Percentiles rank a stretch among this genome's conserved stretches.
Conservation (phyloP, 352 stramenopile genomes). For the Phytophthora constricta region DNA sequence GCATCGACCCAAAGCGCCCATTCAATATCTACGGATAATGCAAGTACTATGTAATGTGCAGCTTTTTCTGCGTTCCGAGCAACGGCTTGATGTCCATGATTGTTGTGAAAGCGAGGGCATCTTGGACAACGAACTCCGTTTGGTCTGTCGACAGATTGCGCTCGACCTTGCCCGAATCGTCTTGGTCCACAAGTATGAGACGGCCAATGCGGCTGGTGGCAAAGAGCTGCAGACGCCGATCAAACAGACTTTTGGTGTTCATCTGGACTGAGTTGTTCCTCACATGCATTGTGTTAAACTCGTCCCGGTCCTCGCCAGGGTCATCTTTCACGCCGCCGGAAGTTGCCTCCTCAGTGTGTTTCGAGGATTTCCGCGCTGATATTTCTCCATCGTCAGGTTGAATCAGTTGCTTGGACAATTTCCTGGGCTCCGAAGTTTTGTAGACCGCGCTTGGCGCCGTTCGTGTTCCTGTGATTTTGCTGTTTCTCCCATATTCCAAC, state of each 20-base stretch:
- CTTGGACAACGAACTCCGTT: constrained; percentile 33
- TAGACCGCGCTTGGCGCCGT: background rate
- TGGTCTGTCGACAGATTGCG: constrained; percentile 8
- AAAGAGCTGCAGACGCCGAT: constrained; percentile 27
- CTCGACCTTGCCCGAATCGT: constrained; percentile 25
- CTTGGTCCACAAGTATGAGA: constrained; percentile 34
- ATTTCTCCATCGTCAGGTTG: background rate
- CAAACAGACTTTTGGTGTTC: constrained; percentile 36
- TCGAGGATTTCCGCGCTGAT: background rate
- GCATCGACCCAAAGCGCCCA: too few relatives aligned
- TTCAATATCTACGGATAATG: background rate
- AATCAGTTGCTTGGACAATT: background rate
- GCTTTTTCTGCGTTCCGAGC: constrained; percentile 32
- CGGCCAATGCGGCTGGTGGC: constrained; percentile 26
- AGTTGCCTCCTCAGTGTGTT: background rate
- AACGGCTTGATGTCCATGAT: constrained; percentile 47
- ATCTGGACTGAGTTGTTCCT: background rate
- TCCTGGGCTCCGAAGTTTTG: background rate
- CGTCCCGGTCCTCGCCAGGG: background rate
- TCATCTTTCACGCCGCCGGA: background rate
- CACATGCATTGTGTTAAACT: background rate
- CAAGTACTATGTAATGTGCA: constrained; percentile 6
- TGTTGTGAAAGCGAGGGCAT: constrained; percentile 34
- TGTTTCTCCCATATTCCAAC: background rate
- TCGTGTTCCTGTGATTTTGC: constrained; percentile 5